phyloP scores from a whole-genome alignment of 495 filamentous ascomycete species.

The Tuber umbilicatum region DNA sequence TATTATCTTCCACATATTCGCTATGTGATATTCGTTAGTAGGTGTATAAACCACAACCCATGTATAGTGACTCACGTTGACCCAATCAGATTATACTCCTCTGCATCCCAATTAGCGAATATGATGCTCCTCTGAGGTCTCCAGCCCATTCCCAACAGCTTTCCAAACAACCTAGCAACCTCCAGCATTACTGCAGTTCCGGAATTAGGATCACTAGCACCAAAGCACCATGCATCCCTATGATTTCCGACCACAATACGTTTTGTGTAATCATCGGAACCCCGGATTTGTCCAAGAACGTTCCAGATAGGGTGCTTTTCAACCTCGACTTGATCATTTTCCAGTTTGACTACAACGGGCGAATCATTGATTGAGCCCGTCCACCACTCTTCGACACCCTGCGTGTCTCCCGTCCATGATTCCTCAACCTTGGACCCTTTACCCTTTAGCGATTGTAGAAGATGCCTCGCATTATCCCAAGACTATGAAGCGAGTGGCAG shows the following conservation, averaged over 20 bases:
- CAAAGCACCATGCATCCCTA: constrained; percentile 88
- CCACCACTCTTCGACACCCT: constrained; percentile 69
- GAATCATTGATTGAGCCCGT: constrained; percentile 58
- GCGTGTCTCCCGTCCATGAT: constrained; percentile 71
- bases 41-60: not conserved
- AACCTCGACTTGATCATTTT: constrained; percentile 79
- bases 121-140: constrained; percentile 84
- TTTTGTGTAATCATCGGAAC: constrained; percentile 76
- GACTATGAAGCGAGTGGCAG: constrained; percentile 40
- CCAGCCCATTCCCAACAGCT: constrained; percentile 70
- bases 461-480: constrained; percentile 76
- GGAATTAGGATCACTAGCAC: constrained; percentile 75
- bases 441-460: constrained; percentile 70
- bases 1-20: constrained; percentile 72
- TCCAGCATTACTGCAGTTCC: constrained; percentile 90
- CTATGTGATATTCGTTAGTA: constrained; percentile 10
- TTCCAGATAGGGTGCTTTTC: constrained; percentile 85
- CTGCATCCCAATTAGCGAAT: constrained; percentile 92
- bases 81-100: constrained; percentile 88
- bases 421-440: constrained; percentile 63
- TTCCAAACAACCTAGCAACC: constrained; percentile 72
- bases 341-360: constrained; percentile 73
- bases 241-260: constrained; percentile 88
- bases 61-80: constrained; percentile 53
- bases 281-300: constrained; percentile 70